Conservation (phyloP, 2,329 filamentous ascomycete genomes). For the Calonectria naviculata region DNA sequence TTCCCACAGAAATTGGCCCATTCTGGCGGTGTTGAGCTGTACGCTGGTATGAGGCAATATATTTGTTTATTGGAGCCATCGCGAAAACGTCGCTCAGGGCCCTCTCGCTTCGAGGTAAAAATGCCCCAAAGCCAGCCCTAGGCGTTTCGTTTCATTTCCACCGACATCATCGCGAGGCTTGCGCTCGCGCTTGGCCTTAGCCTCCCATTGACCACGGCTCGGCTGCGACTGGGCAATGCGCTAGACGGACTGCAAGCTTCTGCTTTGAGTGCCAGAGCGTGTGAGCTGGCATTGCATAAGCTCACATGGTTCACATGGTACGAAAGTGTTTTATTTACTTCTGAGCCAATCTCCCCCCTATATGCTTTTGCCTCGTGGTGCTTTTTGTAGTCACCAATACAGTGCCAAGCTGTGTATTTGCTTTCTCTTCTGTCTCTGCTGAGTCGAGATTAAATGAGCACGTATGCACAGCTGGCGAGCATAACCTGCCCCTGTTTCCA, state of each 20-base stretch:
- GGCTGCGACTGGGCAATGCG: background rate
- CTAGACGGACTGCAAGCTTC: constrained; percentile 1
- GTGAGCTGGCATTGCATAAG: constrained; percentile 26
- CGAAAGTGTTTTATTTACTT: background rate
- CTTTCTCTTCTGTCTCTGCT: background rate
- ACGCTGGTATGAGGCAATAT: background rate
- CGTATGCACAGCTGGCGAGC: background rate
- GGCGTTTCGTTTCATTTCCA: constrained; percentile 40
- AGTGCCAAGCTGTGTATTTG: background rate
- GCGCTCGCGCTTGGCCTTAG: constrained; percentile 5
- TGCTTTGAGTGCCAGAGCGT: background rate
- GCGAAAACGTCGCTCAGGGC: background rate
- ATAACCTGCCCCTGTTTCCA: background rate
- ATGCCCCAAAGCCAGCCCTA: constrained; percentile 30
- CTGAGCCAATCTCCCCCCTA: background rate
- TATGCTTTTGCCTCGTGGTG: background rate
- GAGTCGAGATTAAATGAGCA: background rate
- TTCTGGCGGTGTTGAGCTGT: background rate
- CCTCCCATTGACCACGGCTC: constrained; percentile 2
- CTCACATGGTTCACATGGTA: background rate
- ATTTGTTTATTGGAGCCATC: constrained; percentile 7
- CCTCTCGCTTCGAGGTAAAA: constrained; percentile 29
- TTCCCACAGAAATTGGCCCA: constrained; percentile 1
- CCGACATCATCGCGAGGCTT: constrained; percentile 33
- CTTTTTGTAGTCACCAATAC: background rate